Conservation (phyloP, 2,329 filamentous ascomycete species). For the Monilinia fructigena region DNA sequence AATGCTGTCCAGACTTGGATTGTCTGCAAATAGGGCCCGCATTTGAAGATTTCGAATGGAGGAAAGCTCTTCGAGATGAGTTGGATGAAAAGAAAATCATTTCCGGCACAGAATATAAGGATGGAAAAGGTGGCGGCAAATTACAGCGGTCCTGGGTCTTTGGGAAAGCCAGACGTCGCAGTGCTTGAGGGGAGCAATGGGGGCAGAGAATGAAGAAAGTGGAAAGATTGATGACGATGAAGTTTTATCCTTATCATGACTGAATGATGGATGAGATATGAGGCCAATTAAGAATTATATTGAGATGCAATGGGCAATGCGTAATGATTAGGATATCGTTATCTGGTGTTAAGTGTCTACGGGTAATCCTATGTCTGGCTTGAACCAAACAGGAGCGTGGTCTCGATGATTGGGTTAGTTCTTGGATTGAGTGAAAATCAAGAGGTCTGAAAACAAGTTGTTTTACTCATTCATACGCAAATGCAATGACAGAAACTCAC, state of each 20-base stretch:
- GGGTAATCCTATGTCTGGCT: not conserved
- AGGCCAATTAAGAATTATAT: no score
- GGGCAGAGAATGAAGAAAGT: not conserved
- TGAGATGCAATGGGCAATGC: no score
- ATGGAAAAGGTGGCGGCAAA: not conserved
- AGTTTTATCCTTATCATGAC: no score
- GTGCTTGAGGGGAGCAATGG: not conserved
- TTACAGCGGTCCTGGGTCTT: not conserved
- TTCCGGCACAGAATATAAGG: not conserved
- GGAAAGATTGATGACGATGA: not conserved
- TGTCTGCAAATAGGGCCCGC: conserved; percentile 4
- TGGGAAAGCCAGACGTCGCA: not conserved
- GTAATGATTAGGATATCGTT: not conserved
- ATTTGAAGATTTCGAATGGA: conserved; percentile 5
- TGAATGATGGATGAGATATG: not conserved
- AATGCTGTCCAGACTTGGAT: conserved; percentile 3
- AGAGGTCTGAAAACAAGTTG: not conserved
- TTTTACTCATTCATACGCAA: not conserved
- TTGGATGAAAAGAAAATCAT: not conserved
- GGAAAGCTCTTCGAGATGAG: not conserved
- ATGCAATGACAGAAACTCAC: not conserved
- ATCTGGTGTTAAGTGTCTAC: not conserved
- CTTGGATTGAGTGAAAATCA: not conserved
- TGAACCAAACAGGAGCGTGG: not conserved
- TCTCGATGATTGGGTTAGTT: not conserved